A percentile compares a stretch with the other conserved stretches of the same genome.
phyloP scores from a whole-genome alignment of 371 early-diverging fungal species.

The Neoconidiobolus thromboides region DNA sequence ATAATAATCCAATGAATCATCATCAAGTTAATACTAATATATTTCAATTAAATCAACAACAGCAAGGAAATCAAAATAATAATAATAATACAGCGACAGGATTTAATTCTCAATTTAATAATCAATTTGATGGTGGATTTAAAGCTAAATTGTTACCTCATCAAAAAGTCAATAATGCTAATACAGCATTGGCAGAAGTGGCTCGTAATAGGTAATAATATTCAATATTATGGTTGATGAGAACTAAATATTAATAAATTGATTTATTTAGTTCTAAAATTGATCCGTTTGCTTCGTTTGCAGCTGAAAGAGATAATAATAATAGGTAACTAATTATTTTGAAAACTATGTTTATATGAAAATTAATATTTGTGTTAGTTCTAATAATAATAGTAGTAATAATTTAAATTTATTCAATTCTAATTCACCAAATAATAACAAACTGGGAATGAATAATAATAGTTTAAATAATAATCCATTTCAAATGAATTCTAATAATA shows the following conservation, averaged over 20 bases:
- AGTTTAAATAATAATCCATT: too few species aligned
- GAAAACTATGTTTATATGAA: too few species aligned
- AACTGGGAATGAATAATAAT: too few species aligned
- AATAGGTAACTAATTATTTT: too few species aligned
- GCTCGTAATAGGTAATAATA: conserved; percentile 1
- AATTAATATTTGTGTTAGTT: too few species aligned
- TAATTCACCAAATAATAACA: too few species aligned
- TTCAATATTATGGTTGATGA: not conserved
- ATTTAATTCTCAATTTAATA: not conserved
- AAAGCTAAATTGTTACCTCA: conserved; percentile 5
- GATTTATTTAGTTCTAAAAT: not conserved
- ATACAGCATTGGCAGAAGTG: not conserved
- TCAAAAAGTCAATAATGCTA: conserved; percentile 1
- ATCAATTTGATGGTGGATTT: conserved; percentile 5
- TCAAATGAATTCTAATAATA: too few species aligned
- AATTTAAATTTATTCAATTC: too few species aligned
- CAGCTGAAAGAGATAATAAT: not conserved
- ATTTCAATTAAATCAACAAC: not conserved
- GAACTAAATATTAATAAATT: not conserved
- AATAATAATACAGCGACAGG: not conserved
- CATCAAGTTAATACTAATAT: not conserved
- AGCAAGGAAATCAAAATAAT: not conserved
- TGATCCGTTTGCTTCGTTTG: conserved; percentile 1
- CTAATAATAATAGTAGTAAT: too few species aligned
- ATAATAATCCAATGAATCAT: not conserved